phyloP scores from a whole-genome alignment of 495 filamentous ascomycete genomes.

The Rhizodiscina lignyota region DNA sequence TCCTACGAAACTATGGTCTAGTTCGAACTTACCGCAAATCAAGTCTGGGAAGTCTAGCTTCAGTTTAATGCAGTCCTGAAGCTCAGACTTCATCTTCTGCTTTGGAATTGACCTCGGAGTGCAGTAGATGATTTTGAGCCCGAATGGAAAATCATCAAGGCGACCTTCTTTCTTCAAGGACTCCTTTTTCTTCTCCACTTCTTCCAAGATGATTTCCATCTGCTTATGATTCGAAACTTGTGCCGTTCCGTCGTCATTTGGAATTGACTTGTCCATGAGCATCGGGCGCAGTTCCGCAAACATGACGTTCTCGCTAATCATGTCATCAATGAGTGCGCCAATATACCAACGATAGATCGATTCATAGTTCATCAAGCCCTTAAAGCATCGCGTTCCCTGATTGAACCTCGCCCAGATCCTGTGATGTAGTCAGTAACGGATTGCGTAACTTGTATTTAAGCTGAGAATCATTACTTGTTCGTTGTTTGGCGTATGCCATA shows the following conservation, averaged over 20 bases:
- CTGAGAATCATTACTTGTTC: constrained; percentile 11
- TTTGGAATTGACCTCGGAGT: constrained; percentile 20
- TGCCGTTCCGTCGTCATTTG: constrained; percentile 13
- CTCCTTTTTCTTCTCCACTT: constrained; percentile 14
- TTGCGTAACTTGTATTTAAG: not conserved
- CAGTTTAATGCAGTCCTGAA: constrained; percentile 25
- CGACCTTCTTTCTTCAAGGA: constrained; percentile 9
- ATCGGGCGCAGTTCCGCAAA: constrained; percentile 24
- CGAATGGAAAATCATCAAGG: constrained; percentile 20
- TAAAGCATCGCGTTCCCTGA: constrained; percentile 22
- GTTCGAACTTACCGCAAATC: constrained; percentile 17
- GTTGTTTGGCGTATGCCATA: constrained; percentile 13
- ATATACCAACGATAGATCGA: constrained; percentile 22
- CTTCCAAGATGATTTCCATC: constrained; percentile 20
- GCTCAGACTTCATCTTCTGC: constrained; percentile 15
- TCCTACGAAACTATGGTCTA: not conserved
- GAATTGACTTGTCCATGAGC: constrained; percentile 22
- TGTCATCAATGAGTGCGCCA: constrained; percentile 19
- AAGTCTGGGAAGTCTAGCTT: constrained; percentile 27
- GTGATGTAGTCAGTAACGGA: not conserved
- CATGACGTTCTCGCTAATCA: constrained; percentile 23
- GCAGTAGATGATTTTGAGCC: constrained; percentile 25
- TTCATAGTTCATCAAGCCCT: constrained; percentile 23
- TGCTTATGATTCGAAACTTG: constrained; percentile 13
- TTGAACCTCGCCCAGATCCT: constrained; percentile 25